phyloP scores from a whole-genome alignment of 768 basidiomycete species.

The Agrocybe chaxingu region DNA sequence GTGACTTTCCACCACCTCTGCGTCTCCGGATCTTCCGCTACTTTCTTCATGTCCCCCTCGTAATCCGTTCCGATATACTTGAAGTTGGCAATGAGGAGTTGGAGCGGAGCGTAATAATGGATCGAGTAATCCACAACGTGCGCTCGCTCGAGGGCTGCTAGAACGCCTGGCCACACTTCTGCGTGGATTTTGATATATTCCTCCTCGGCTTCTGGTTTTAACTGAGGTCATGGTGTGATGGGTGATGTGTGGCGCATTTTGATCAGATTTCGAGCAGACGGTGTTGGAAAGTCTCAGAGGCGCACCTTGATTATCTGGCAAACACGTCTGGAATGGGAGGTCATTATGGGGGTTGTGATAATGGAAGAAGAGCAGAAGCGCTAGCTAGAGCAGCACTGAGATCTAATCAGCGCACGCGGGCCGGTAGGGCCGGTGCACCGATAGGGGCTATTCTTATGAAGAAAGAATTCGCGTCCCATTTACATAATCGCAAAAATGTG shows the following conservation, averaged over 20 bases:
- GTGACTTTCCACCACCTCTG: conserved; percentile 75
- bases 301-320: conserved; percentile 72
- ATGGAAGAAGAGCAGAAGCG: too few species aligned
- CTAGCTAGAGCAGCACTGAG: too few species aligned
- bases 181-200: conserved; percentile 61
- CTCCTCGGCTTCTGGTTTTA: conserved; percentile 47
- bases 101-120: conserved; percentile 58
- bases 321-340: conserved; percentile 43
- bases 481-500: too few species aligned
- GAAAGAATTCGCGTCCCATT: too few species aligned
- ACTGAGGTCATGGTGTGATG: conserved; percentile 28
- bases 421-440: too few species aligned
- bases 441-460: too few species aligned
- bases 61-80: conserved; percentile 70
- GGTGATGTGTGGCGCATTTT: neutral
- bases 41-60: conserved; percentile 59
- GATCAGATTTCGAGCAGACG: neutral
- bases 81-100: conserved; percentile 75
- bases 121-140: conserved; percentile 79
- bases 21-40: conserved; percentile 68
- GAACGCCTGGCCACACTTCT: conserved; percentile 66
- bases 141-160: conserved; percentile 56
- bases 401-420: too few species aligned
- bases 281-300: neutral
- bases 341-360: neutral